These are phyloP conservation scores for Pythium monospermum DNA, from an alignment of 352 stramenopile species.

Conservation along the genomic window DNA sequence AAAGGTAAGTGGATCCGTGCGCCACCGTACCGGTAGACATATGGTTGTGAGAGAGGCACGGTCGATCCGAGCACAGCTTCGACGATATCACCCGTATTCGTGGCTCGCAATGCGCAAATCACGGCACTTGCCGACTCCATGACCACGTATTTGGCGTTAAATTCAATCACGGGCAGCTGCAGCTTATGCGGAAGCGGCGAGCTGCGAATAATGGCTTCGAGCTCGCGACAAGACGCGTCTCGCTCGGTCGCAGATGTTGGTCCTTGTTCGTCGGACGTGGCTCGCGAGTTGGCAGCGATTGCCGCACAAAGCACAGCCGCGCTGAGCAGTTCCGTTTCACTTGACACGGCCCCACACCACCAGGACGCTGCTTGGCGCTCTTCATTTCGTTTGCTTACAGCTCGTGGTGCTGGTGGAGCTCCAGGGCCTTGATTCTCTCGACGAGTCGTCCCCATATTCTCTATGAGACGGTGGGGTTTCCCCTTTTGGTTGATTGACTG, in stretches of 20 bases:
- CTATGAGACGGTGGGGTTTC: too few relatives aligned
- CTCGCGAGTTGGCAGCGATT: constrained; percentile 33
- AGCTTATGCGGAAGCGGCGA: constrained; percentile 66
- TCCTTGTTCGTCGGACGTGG: constrained; percentile 11
- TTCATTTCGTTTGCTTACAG: not conserved
- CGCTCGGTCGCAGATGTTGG: constrained; percentile 10
- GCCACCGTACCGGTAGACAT: constrained; percentile 65
- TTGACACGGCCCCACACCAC: constrained; percentile 49
- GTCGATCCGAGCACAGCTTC: constrained; percentile 66
- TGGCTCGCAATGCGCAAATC: constrained; percentile 66
- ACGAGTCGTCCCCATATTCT: constrained; percentile 9
- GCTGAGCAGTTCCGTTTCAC: constrained; percentile 68
- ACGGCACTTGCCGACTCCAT: constrained; percentile 56
- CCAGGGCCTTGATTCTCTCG: too few relatives aligned
- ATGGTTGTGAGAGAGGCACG: constrained; percentile 55
- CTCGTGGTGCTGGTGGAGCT: too few relatives aligned
- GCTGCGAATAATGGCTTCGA: constrained; percentile 55
- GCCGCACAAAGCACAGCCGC: constrained; percentile 72
- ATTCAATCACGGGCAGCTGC: constrained; percentile 45
- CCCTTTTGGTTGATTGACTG: not conserved
- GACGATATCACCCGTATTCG: constrained; percentile 51
- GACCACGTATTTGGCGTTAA: constrained; percentile 49
- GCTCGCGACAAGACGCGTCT: constrained; percentile 23
- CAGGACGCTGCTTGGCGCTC: constrained; percentile 18
- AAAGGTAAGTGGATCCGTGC: constrained; percentile 75